A percentile compares a stretch with the other conserved stretches of the same genome.
These are phyloP conservation scores for Rhypophila decipiens DNA, from an alignment of 495 filamentous ascomycete genomes.

Conservation along the genomic window DNA sequence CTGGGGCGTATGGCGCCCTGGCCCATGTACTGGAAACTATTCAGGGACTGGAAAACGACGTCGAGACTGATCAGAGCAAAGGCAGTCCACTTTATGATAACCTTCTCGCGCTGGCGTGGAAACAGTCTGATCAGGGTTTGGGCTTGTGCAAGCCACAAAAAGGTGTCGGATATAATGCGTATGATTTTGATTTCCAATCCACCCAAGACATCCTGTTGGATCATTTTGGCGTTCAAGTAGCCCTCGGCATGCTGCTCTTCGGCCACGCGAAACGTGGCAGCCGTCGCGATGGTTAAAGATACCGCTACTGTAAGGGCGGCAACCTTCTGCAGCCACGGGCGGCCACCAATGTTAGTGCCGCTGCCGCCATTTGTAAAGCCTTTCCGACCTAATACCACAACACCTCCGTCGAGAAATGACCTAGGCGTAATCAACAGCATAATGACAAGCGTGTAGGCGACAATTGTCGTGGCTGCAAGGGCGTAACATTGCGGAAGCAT, in stretches of 20 bases:
- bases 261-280: conserved; percentile 79
- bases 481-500: conserved; percentile 87
- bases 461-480: conserved; percentile 81
- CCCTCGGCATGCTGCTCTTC: conserved; percentile 69
- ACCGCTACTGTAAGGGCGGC: conserved; percentile 85
- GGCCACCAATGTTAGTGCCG: conserved; percentile 79
- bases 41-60: conserved; percentile 78
- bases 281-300: conserved; percentile 87
- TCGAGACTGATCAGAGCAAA: conserved; percentile 90
- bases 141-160: conserved; percentile 94
- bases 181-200: conserved; percentile 82
- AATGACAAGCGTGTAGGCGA: conserved; percentile 89
- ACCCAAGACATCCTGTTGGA: conserved; percentile 70
- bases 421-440: conserved; percentile 89
- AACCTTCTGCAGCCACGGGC: conserved; percentile 94
- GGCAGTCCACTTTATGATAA: conserved; percentile 97
- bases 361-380: conserved; percentile 78
- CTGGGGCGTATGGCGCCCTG: conserved; percentile 56
- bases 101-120: conserved; percentile 92
- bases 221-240: conserved; percentile 59
- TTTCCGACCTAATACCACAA: conserved; percentile 71
- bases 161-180: conserved; percentile 85
- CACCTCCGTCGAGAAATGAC: conserved; percentile 80
- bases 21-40: conserved; percentile 65
- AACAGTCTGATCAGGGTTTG: conserved; percentile 94